Base-by-base conservation (phyloP, 106 monocot genomes). In the Allium cepa region DNA sequence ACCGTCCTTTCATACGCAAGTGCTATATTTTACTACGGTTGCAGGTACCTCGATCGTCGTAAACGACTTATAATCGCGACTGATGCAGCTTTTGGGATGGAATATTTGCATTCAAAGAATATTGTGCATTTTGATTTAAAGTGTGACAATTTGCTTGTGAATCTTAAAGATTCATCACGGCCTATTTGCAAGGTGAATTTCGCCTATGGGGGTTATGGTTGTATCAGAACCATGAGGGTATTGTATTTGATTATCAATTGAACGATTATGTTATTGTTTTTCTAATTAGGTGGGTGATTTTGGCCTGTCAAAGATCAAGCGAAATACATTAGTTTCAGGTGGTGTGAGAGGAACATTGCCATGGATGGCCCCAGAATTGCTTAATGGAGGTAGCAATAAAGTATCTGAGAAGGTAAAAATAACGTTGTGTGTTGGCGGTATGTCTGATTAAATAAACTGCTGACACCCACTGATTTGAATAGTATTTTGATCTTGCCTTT, bases 61-160 rank as follows among this genome's bases (percentile, higher is more conserved):
- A 91, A 91, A 65, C 62, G 86, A 52, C 77, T 96, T 57, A 86
- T 91, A 64, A 83, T 96, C 26, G 95, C 95, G 64, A 91, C 86
- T 91, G 95, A 96, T 91, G 91, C 95, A 27, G 90, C 95, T 46
- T 86, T 96, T 68, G 95, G 95, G 64, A 91, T 96, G 95, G 95
- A 96, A 77, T 96, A 96, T 80, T 66, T 96, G 73, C 95, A 96
- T 74, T 88, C 95, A 4, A 96, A 88, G 71, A 81, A 83, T 64
- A 86, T 96, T 70, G 88, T 96, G 13, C 95, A 96, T 79, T 96
- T 96, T 74, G 95, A 96, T 74, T 76, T 96, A 78, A 96, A 96
- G 77, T 96, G 95, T 57, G 95, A 96, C 79, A 96, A 96, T 71
- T 82, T 96, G 78, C 78, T 96, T 45, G 95, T 96, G 60, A 96